Evolutionary conservation across 257 asterid species (phyloP), one percentile per base, ranked within the genome.

Genomic region (Parsonsia alboflavescens): DNA sequence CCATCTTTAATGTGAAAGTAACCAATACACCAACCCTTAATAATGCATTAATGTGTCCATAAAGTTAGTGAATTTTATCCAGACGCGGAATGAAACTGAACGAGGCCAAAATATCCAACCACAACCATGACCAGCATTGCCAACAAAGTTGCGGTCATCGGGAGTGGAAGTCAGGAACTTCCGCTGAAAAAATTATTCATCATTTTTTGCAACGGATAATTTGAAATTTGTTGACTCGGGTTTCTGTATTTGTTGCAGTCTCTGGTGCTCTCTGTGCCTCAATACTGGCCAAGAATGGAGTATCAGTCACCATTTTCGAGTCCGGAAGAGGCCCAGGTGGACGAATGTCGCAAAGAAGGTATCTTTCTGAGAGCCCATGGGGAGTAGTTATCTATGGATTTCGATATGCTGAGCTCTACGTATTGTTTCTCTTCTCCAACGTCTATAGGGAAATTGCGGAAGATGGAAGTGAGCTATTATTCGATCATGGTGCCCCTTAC

Each of bases 251-350:
- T 73, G 36, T 64, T 72, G 75, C 91, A 93, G 98, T 93, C 82
- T 88, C 98, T 49, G 98, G 98, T 80, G 89, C 98, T 12, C 96
- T 93, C 7, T 91, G 98, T 77, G 96, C 96, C 17, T 93, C 97
- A 16, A 78, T 85, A 68, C 85, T 93, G 63, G 96, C 98, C 30
- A 93, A 85, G 77, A 87, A 84, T 76, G 98, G 98, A 66, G 68
- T 89, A 28, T 84, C 96, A 10, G 98, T 89, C 74, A 87, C 98
- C 71, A 42, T 93, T 75, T 89, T 93, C 75, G 98, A 93, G 77
- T 88, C 95, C 26, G 97, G 84, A 57, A 82, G 98, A 81, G 97
- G 98, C 57, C 93, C 98, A 45, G 98, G 98, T 75, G 97, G 98
- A 73, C 91, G 98, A 73, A 91, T 93, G 96, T 91, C 97, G 69